phyloP scores from a whole-genome alignment of 2,329 filamentous ascomycete genomes.

The Xylariales sp. region DNA sequence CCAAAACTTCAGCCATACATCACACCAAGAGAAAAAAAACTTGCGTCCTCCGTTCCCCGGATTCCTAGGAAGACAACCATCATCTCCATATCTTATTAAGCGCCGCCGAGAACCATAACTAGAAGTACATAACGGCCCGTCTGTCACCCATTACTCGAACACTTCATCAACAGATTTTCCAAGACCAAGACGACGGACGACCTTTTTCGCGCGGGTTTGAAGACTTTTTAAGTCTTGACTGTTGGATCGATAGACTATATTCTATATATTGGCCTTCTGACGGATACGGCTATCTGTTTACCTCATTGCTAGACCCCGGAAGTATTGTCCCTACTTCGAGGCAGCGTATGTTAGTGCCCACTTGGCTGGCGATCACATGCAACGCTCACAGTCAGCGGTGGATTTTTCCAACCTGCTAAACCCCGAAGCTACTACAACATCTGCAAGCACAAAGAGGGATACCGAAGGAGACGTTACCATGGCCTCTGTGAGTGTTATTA shows the following conservation, averaged over 20 bases:
- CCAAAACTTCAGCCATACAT: constrained; percentile 48
- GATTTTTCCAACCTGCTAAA: constrained; percentile 82
- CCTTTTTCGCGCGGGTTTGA: constrained; percentile 3
- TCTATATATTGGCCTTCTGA: constrained; percentile 6
- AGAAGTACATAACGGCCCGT: background rate
- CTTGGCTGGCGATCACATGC: constrained; percentile 72
- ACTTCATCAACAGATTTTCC: constrained; percentile 9
- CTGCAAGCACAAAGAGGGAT: constrained; percentile 49
- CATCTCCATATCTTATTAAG: constrained; percentile 4
- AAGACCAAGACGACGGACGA: background rate
- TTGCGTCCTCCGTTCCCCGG: constrained; percentile 29
- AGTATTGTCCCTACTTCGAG: constrained; percentile 9
- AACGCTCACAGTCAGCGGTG: constrained; percentile 77
- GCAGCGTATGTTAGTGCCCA: constrained; percentile 42
- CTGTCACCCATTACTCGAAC: background rate
- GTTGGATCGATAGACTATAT: constrained; percentile 1
- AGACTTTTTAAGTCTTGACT: background rate
- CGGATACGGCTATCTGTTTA: background rate
- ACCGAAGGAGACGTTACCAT: constrained; percentile 58
- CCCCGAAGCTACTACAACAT: constrained; percentile 59
- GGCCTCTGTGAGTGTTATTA: constrained; percentile 66
- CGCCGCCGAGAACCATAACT: constrained; percentile 17
- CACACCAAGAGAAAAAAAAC: constrained; percentile 37
- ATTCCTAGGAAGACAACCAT: constrained; percentile 27
- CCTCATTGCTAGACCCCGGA: constrained; percentile 3